Base-by-base conservation (phyloP, 2,329 filamentous ascomycete genomes). In the Hyphodiscus sp. region DNA sequence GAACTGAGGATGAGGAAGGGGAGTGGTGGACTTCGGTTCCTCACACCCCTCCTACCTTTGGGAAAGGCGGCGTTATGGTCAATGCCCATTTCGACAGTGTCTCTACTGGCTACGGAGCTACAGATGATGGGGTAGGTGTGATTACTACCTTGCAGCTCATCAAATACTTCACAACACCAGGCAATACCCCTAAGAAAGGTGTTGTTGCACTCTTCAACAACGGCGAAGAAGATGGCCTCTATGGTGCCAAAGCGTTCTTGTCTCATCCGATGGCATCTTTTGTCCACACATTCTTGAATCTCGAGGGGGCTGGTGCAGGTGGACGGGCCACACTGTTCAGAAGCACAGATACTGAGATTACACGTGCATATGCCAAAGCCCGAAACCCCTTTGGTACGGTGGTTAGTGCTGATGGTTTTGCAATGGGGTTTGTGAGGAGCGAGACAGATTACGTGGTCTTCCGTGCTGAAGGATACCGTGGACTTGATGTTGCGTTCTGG, bases 51-150 rank as follows among this genome's bases (percentile, higher is more conserved):
- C 71, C 41, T 70, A 75, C 76, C 20, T 76, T 77, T 57, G 78
- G 79, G 9, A 81, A 82, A 56, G 87, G 88, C 18, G 89, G 91
- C 30, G 90, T 96, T 18, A 78, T 99, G 45, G 87, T 97, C 61
- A 97, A 96, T 68, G 91, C 92, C 18, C 94, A 97, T 68, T 96
- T 94, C 67, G 94, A 61, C 52, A 91, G 87, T 54, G 94, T 97
- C 6, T 89, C 91, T 15, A 95, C 91, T 2, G 91, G 90, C 1
- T 96, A 85, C 62, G 94, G 94, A 47, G 91, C 94, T 16, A 97
- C 94, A 2, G 94, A 99, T 65, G 89, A 96, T 69, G 94, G 92
- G 8, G 84, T 96, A 57, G 91, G 91, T 26, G 89, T 95, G 20
- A 83, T 95, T n/a, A 87, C 87, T 0, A 75, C 92, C 43, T 77